Evolutionary conservation across 2,329 filamentous ascomycete species (phyloP).

Genomic region (Colletotrichum spaethianum): DNA sequence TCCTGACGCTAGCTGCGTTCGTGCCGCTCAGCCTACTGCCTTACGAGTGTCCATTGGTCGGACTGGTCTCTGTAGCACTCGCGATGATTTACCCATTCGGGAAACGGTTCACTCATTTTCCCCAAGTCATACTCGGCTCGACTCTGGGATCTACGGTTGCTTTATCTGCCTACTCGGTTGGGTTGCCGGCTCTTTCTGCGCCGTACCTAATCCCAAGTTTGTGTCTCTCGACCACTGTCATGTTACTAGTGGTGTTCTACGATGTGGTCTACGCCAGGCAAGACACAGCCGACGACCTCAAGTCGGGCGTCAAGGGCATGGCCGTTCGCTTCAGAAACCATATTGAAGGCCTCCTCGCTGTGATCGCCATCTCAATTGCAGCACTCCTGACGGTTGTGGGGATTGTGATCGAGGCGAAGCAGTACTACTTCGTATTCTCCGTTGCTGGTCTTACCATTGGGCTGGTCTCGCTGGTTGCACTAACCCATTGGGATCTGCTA

Average conservation of each 20-base stretch:
- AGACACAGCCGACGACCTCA: constrained; percentile 52
- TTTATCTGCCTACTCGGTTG: constrained; percentile 39
- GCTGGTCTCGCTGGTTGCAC: constrained; percentile 39
- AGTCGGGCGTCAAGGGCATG: constrained; percentile 52
- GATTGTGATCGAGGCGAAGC: neutral
- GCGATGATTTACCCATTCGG: constrained; percentile 64
- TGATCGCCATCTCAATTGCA: constrained; percentile 35
- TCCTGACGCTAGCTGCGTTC: neutral
- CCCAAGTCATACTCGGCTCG: constrained; percentile 65
- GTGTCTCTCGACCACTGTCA: constrained; percentile 43
- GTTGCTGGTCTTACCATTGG: constrained; percentile 1
- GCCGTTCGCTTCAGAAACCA: constrained; percentile 46
- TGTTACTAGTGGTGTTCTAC: constrained; percentile 51
- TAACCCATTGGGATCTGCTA: constrained; percentile 38
- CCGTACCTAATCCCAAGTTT: constrained; percentile 39
- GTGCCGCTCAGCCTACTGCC: neutral
- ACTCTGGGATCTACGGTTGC: constrained; percentile 58
- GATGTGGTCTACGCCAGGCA: constrained; percentile 55
- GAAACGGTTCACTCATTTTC: constrained; percentile 67
- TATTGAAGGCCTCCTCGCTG: constrained; percentile 37
- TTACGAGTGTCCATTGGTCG: constrained; percentile 48
- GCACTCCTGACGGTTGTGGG: constrained; percentile 35
- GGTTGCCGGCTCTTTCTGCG: constrained; percentile 39
- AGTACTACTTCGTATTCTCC: neutral
- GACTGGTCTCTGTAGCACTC: constrained; percentile 57